phyloP scores from a whole-genome alignment of 176 grass and related monocot species.

The Zea luxurians region DNA sequence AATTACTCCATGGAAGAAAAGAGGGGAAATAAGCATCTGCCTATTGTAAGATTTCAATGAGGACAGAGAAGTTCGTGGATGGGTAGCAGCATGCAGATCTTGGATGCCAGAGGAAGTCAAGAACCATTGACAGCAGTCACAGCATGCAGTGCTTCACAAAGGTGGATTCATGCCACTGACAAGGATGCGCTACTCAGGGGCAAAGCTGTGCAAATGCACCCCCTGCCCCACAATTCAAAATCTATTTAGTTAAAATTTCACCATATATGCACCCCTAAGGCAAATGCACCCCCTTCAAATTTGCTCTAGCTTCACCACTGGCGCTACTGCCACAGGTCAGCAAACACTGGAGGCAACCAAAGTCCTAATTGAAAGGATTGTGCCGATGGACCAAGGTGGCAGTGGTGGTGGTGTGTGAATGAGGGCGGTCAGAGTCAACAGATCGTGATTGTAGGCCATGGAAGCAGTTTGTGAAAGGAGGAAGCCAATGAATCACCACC shows the following conservation, averaged over 20 bases:
- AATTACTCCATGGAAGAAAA: not conserved
- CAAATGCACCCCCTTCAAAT: too few relatives aligned
- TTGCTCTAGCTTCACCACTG: too few relatives aligned
- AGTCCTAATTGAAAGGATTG: not conserved
- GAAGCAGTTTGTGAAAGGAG: not conserved
- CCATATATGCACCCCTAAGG: too few relatives aligned
- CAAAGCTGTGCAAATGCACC: too few relatives aligned
- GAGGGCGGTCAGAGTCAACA: not conserved
- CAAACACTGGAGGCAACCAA: not conserved
- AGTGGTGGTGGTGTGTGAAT: not conserved
- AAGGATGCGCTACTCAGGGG: not conserved
- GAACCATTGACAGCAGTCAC: not conserved
- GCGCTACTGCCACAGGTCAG: not conserved
- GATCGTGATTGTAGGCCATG: not conserved
- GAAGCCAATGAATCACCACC: not conserved
- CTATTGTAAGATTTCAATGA: not conserved
- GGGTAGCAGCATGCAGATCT: not conserved
- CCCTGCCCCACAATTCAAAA: too few relatives aligned
- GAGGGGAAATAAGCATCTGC: not conserved
- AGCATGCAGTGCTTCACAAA: not conserved
- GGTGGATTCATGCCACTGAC: not conserved
- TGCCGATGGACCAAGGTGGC: not conserved
- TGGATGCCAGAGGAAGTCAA: not conserved
- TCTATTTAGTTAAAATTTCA: too few relatives aligned
- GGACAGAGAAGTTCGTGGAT: not conserved